Evolutionary conservation across 345 rosid species (phyloP), one percentile per base, ranked within the genome.

Genomic region (Raphanus raphanistrum): DNA sequence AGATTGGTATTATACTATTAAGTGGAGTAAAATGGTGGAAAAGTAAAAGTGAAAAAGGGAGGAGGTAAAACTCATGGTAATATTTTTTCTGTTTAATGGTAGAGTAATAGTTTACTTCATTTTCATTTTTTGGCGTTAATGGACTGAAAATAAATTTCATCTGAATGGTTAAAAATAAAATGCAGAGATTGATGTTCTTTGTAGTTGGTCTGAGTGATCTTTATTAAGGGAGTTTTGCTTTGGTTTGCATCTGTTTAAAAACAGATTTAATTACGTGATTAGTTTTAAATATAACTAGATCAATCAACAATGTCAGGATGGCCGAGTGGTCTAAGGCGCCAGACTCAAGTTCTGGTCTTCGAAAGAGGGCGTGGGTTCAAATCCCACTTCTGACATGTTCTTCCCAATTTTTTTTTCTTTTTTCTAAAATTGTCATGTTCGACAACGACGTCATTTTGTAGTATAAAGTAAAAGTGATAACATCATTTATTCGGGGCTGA

Each of bases 311-410:
- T 4, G 92, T 87, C 90, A 87, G 90, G 91, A 84, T 88, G 90
- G 91, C 92, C 91, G 90, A 87, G 93, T 84, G 93, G 92, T 90
- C 92, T 84, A 87, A 88, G 90, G 88, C 92, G 92, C 92, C 88
- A 86, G 92, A 86, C 93, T 87, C 90, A 86, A 90, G 88, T 89
- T 87, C 87, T 87, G 89, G 87, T 85, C 89, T 17, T 81, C 84
- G 80, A 11, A 29, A 78, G 85, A 77, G 75, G 68, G 69, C 69
- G 62, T 73, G 76, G 69, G 76, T 63, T 73, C 69, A 45, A 45
- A 73, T 7, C 76, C 76, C 69, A 73, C 69, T 48, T 63, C 69
- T 48, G 62, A 73, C 76, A 72, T 7, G 1, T 25, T 9, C 0
- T 4, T 2, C 29, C 31, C 59, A 6, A 8, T 41, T 41, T 41